These are phyloP conservation scores for Pestalotiopsis sp. DNA, from an alignment of 2,329 filamentous ascomycete species.

Conservation along the genomic window DNA sequence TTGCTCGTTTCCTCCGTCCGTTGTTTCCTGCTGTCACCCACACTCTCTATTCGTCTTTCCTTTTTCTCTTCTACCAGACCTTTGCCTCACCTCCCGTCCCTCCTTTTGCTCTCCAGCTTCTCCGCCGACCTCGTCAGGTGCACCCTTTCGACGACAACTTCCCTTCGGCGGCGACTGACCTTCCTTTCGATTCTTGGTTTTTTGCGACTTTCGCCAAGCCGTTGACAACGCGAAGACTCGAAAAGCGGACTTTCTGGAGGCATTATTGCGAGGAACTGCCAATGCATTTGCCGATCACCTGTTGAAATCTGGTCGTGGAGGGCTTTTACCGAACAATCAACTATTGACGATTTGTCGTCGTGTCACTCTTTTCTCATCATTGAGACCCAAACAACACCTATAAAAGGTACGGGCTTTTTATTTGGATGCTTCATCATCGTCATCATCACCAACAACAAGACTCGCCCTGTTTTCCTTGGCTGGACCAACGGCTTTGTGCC, in stretches of 20 bases:
- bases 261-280: slow-evolving; percentile 12
- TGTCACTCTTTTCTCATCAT: slow-evolving; percentile 33
- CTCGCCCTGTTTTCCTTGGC: neutral
- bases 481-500: neutral
- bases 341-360: slow-evolving; percentile 36
- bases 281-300: slow-evolving; percentile 16
- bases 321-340: slow-evolving; percentile 17
- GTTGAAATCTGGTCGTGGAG: slow-evolving; percentile 11
- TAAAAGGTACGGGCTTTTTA: slow-evolving; percentile 4
- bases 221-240: slow-evolving; percentile 14
- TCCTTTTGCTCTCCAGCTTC: slow-evolving; percentile 25
- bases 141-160: slow-evolving; percentile 33
- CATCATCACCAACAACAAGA: neutral
- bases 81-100: slow-evolving; percentile 30
- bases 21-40: slow-evolving; percentile 31
- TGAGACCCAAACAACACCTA: neutral
- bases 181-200: slow-evolving; percentile 24
- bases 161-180: slow-evolving; percentile 27
- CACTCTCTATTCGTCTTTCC: slow-evolving; percentile 24
- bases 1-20: slow-evolving; percentile 20
- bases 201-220: slow-evolving; percentile 5
- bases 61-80: slow-evolving; percentile 28
- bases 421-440: neutral
- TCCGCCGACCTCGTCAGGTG: slow-evolving; percentile 34
- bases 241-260: slow-evolving; percentile 23